Conservation (phyloP, 208 protist species). For the Zelonia costaricensis region DNA sequence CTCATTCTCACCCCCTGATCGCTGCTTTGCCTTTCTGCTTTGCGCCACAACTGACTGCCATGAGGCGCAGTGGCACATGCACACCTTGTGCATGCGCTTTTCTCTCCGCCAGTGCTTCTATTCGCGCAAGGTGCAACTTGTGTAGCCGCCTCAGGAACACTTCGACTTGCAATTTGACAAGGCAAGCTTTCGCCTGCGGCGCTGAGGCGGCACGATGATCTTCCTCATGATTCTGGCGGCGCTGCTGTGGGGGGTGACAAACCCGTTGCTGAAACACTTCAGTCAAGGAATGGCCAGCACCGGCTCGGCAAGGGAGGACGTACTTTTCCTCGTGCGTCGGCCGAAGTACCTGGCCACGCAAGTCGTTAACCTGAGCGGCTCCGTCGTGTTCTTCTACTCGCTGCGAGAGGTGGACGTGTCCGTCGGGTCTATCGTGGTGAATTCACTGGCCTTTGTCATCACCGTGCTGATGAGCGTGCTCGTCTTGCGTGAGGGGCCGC, state of each 20-base stretch:
- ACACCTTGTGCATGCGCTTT: too few relatives aligned
- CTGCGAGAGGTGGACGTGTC: slow-evolving; percentile 79
- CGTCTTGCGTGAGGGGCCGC: slow-evolving; percentile 58
- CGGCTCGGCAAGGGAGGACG: slow-evolving; percentile 58
- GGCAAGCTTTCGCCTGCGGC: too few relatives aligned
- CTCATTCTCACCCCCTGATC: too few relatives aligned
- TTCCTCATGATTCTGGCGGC: slow-evolving; percentile 68
- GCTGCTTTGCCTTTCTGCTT: too few relatives aligned
- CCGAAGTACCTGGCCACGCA: slow-evolving; percentile 80
- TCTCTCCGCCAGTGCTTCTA: too few relatives aligned
- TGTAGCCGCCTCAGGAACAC: neutral
- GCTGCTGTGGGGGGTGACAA: slow-evolving; percentile 83
- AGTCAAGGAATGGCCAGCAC: slow-evolving; percentile 63
- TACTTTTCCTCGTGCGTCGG: slow-evolving; percentile 53
- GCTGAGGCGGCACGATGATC: slow-evolving; percentile 35
- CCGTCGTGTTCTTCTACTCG: slow-evolving; percentile 77
- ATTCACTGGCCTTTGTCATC: slow-evolving; percentile 84
- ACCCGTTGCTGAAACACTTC: slow-evolving; percentile 83
- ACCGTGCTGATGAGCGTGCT: slow-evolving; percentile 76
- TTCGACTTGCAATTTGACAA: too few relatives aligned
- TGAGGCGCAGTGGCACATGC: too few relatives aligned
- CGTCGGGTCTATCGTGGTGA: slow-evolving; percentile 80
- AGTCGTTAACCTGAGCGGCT: slow-evolving; percentile 66
- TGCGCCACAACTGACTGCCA: too few relatives aligned
- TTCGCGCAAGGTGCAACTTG: too few relatives aligned